A percentile compares a stretch with the other conserved stretches of the same genome.
Evolutionary conservation across 176 grass and related monocot species (phyloP).

Genomic region (Pharus latifolius): DNA sequence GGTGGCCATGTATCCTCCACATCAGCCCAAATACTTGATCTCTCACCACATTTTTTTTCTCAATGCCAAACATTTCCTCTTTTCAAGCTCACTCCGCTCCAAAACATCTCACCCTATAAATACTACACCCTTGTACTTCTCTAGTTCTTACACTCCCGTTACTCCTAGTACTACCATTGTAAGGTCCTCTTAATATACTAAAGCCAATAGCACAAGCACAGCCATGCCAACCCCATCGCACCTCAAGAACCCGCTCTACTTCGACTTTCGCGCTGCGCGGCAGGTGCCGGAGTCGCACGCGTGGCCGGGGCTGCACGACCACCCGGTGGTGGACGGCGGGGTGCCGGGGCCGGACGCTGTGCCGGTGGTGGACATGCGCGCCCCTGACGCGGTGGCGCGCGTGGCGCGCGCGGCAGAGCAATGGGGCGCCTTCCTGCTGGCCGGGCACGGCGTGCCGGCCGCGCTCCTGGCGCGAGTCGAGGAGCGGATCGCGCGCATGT

Average conservation of each 20-base stretch:
- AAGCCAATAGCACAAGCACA: too few species aligned
- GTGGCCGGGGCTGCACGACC: slow-evolving; percentile 61
- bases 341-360: slow-evolving; percentile 24
- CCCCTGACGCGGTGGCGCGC: background rate
- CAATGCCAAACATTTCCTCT: too few species aligned
- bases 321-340: slow-evolving; percentile 41
- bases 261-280: slow-evolving; percentile 28
- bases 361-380: slow-evolving; percentile 60
- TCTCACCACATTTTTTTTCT: background rate
- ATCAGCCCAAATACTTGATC: slow-evolving; percentile 12
- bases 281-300: slow-evolving; percentile 80
- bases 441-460: slow-evolving; percentile 34
- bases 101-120: slow-evolving; percentile 35
- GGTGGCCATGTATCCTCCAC: slow-evolving; percentile 36
- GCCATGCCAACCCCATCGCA: slow-evolving; percentile 47
- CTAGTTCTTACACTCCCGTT: slow-evolving; percentile 27
- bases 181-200: too few species aligned
- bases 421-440: slow-evolving; percentile 83
- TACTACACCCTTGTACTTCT: slow-evolving; percentile 15
- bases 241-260: slow-evolving; percentile 38
- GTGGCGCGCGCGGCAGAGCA: slow-evolving; percentile 46
- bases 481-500: slow-evolving; percentile 49
- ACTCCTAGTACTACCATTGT: background rate
- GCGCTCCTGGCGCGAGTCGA: slow-evolving; percentile 48
- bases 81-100: slow-evolving; percentile 13